Evolutionary conservation across 2,329 filamentous ascomycete genomes (phyloP), one percentile per base, ranked within the genome.

Genomic region (Zymoseptoria crescenta): DNA sequence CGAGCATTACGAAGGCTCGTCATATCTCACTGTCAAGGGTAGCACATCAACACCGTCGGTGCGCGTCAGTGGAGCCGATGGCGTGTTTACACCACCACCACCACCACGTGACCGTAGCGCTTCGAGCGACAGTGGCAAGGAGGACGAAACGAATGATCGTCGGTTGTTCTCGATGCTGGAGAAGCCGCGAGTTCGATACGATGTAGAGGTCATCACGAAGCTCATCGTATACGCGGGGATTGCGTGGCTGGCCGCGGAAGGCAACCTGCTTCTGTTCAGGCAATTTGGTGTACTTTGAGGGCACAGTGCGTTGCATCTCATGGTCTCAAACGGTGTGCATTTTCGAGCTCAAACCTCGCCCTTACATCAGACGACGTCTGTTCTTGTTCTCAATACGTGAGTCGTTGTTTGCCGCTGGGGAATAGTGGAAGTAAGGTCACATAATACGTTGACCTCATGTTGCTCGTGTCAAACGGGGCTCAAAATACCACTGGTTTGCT

Each of bases 121-220:
- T 16, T 60, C 60, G 1, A 70, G 67, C 27, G 69, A 71, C 28
- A 69, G 66, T 49, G 65, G 68, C 2, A 64, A 60, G 49, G 76
- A 78, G 30, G 72, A 72, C 13, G 70, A 72, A 29, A 67, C 65
- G 50, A 66, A 73, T 49, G 74, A 74, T 27, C 75, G 73, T 66
- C 88, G 95, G 71, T 87, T 97, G 73, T 96, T 97, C 74, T 87
- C 86, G 51, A 85, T 82, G 70, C 80, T 97, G 57, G 87, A 91
- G 63, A 90, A 88, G 75, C 91, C 94, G 54, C 85, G 94, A 65
- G 92, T 96, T 60, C 82, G 92, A 67, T 99, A 97, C 70, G 94
- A 99, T 75, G 93, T 97, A n/a, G 94, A 99, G 74, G 93, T 99
- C 48, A 88, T 99, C 45, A 97, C 94, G 4, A 97, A 96, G 76